Base-by-base conservation (phyloP, 371 early-diverging fungal species). In the Dinochytrium kinnereticum region DNA sequence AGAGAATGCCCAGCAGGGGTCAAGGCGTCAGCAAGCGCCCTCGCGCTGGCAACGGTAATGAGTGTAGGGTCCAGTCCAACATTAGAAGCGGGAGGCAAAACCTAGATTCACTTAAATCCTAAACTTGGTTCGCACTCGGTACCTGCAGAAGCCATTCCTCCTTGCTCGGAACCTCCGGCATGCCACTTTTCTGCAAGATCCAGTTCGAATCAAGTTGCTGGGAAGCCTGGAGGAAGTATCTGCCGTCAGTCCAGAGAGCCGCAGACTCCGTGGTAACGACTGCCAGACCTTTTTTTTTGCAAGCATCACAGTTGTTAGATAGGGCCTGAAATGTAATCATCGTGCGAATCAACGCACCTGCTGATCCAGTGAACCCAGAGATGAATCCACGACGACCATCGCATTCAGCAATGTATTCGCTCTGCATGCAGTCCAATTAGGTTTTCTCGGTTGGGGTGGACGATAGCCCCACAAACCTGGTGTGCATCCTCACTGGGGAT, bases 161-260 rank as follows among this genome's bases (percentile, higher is more conserved):
- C 90, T 94, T 94, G 37, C 90, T 91, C 28, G 95, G 96, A 0
- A 94, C 92, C 50, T 89, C 91, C 0, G 95, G 91, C 37, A 95
- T 79, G 1, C 98, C 99, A 74, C 87, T 86, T 85, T 97, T 98
- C 93, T 95, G 95, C 79, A 98, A 81, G 26, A 89, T 92, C 98
- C 97, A 97, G 80, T 94, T 93, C 40, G 76, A 64, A 81, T 95
- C 95, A 64, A 99, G 85, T 84, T 99, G 92, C 78, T 96, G 88
- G 0, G 93, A 87, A 15, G 99, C 99, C 85, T 99, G 99, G 71
- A 99, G 82, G 84, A 95, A 99, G 89, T 99, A 99, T 57, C 99
- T 88, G 1, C 98, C 98, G 81, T 99, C 99, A 13, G 99, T 99
- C 84, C 96, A 98, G 61, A 98, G 85, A 13, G 92, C 91, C 30